Evolutionary conservation across 129 eudicot genomes (phyloP), one percentile per base, ranked within the genome.

Genomic region (Mikania micrantha): DNA sequence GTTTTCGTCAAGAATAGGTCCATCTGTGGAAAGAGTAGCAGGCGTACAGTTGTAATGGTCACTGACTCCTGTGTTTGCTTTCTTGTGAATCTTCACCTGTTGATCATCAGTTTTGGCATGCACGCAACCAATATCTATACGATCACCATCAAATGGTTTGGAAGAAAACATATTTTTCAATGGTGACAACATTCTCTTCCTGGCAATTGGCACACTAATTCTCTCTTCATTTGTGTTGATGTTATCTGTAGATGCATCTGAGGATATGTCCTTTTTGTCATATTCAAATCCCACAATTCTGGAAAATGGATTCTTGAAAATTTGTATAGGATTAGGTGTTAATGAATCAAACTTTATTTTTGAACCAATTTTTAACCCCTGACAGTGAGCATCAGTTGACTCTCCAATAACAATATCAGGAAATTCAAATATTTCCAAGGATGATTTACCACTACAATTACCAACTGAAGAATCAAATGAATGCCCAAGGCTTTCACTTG

Each of bases 161-260:
- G 87, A 76, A 27, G 77, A 48, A 64, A 59, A 62, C 77, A 85
- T 72, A 48, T 40, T 61, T 71, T 65, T 80, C 70, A 84, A 76
- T 12, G 95, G 95, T 65, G 95, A 90, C 47, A 87, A 41, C 81
- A 87, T 57, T 66, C 95, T 69, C 82, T 87, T 90, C 80, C 81
- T 77, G 15, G 83, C 85, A 56, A 66, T 60, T 29, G 84, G 72
- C 38, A 70, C 91, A 78, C 53, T 62, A 44, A 54, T 52, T 38
- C 59, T 85, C 25, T 75, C 48, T n/a, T 63, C 80, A 52, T 76
- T 45, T 72, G 53, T 25, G 61, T 53, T 69, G 29, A 24, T 2
- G 47, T 41, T 76, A 49, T 11, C 65, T 9, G 21, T 16, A 13
- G 72, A 69, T 45, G 66, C 67, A n/a, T 69, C 73, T 35, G 70